Conservation (phyloP, 2,329 filamentous ascomycete genomes). For the Aspergillus glaucus region DNA sequence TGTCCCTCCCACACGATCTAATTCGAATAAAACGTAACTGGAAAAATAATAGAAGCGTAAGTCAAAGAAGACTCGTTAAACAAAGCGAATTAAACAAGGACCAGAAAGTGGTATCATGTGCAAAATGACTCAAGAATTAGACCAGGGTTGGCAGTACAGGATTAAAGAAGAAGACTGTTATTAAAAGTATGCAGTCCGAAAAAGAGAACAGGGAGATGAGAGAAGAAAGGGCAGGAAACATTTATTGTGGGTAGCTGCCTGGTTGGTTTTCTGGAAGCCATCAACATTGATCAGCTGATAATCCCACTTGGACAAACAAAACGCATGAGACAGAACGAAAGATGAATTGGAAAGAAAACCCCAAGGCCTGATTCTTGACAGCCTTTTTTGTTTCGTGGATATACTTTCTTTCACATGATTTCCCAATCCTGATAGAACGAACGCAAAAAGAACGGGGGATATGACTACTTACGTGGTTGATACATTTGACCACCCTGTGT, state of each 20-base stretch:
- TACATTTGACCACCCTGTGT: slow-evolving; percentile 46
- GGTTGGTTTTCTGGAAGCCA: slow-evolving; percentile 30
- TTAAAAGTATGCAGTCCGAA: slow-evolving; percentile 22
- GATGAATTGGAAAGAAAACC: not conserved
- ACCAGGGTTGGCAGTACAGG: slow-evolving; percentile 25
- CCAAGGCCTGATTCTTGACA: not conserved
- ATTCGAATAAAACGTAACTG: slow-evolving; percentile 9
- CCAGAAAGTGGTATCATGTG: slow-evolving; percentile 31
- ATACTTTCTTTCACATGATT: not conserved
- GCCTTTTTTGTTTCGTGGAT: not conserved
- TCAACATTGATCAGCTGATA: slow-evolving; percentile 25
- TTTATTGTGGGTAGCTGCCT: slow-evolving; percentile 33
- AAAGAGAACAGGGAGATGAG: slow-evolving; percentile 7
- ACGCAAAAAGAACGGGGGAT: slow-evolving; percentile 12
- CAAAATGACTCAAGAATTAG: slow-evolving; percentile 25
- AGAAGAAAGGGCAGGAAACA: slow-evolving; percentile 12
- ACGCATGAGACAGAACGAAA: not conserved
- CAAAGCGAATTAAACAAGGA: slow-evolving; percentile 19
- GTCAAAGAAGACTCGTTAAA: slow-evolving; percentile 26
- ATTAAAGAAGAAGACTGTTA: slow-evolving; percentile 31
- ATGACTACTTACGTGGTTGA: slow-evolving; percentile 43
- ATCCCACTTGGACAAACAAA: not conserved
- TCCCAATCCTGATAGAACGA: not conserved
- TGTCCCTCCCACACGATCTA: slow-evolving; percentile 2
- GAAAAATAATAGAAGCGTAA: slow-evolving; percentile 18